Evolutionary conservation across 139 green algal species (phyloP).

Genomic region (Klebsormidium nitens): DNA sequence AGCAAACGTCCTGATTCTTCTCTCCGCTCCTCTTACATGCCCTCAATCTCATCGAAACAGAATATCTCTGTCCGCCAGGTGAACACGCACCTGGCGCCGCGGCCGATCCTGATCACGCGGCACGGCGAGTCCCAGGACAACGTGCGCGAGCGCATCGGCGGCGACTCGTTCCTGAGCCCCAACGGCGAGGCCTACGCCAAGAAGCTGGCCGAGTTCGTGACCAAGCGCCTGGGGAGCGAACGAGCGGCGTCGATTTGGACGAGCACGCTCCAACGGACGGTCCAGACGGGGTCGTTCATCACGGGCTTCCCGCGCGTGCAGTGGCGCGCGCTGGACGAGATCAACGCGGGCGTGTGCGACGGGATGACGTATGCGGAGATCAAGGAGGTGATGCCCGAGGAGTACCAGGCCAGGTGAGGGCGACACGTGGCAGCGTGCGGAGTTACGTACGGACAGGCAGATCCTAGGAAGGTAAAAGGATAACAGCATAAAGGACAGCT

Average conservation of each 20-base stretch:
- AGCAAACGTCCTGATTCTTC: too few relatives aligned
- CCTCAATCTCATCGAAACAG: too few relatives aligned
- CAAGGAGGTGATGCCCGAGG: constrained; percentile 37
- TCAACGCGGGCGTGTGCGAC: constrained; percentile 51
- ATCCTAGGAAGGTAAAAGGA: too few relatives aligned
- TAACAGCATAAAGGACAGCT: too few relatives aligned
- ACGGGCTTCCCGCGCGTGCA: constrained; percentile 55
- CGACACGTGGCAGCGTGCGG: too few relatives aligned
- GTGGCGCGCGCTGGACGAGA: constrained; percentile 47
- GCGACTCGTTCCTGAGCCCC: constrained; percentile 57
- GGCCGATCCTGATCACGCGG: constrained; percentile 36
- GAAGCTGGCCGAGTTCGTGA: constrained; percentile 26
- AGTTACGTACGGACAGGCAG: too few relatives aligned
- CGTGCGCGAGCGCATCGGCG: constrained; percentile 33
- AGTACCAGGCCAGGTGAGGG: too few relatives aligned
- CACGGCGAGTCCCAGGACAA: constrained; percentile 41
- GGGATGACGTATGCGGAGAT: constrained; percentile 56
- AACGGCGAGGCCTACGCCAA: constrained; percentile 68
- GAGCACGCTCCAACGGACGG: constrained; percentile 84
- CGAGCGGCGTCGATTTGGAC: constrained; percentile 73
- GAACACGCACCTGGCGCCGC: constrained; percentile 41
- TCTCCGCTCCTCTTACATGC: too few relatives aligned
- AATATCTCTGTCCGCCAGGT: constrained; percentile 24
- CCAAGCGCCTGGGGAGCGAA: constrained; percentile 16
- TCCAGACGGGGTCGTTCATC: constrained; percentile 78